phyloP scores from a whole-genome alignment of 2,329 filamentous ascomycete species.

The Colletotrichum zoysiae region DNA sequence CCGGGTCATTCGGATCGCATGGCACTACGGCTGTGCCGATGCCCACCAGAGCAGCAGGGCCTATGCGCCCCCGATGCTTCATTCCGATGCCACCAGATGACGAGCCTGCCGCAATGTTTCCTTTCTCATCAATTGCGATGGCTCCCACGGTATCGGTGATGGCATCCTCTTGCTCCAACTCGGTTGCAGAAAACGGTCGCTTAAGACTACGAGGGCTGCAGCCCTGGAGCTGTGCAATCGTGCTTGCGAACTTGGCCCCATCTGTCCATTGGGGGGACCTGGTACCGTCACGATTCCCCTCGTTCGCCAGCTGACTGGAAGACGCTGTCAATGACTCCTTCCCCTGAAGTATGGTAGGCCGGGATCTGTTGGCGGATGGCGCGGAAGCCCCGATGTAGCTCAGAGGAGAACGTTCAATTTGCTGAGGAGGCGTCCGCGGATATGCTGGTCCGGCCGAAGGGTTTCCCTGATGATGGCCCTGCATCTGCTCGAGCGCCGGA shows the following conservation, averaged over 20 bases:
- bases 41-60: slow-evolving; percentile 92
- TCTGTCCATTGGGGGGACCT: slow-evolving; percentile 37
- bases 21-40: slow-evolving; percentile 93
- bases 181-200: slow-evolving; percentile 47
- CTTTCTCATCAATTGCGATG: slow-evolving; percentile 88
- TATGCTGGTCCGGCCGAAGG: slow-evolving; percentile 7
- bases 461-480: slow-evolving; percentile 3
- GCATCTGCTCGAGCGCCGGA: slow-evolving; percentile 40
- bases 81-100: slow-evolving; percentile 98
- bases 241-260: slow-evolving; percentile 30
- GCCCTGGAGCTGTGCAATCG: slow-evolving; percentile 35
- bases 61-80: slow-evolving; percentile 93
- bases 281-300: slow-evolving; percentile 40
- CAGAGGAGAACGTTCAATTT: slow-evolving; percentile 46
- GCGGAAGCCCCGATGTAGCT: slow-evolving; percentile 45
- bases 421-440: slow-evolving; percentile 36
- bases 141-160: slow-evolving; percentile 96
- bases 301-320: slow-evolving; percentile 17
- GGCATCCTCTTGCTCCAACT: slow-evolving; percentile 64
- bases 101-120: slow-evolving; percentile 92
- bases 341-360: slow-evolving; percentile 14
- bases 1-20: slow-evolving; percentile 75
- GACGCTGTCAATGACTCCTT: not conserved
- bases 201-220: slow-evolving; percentile 51
- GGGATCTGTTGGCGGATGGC: slow-evolving; percentile 27